Percentiles rank a stretch among this genome's conserved stretches.
phyloP scores from a whole-genome alignment of 768 basidiomycete species.

The Melanogaster broomeanus region DNA sequence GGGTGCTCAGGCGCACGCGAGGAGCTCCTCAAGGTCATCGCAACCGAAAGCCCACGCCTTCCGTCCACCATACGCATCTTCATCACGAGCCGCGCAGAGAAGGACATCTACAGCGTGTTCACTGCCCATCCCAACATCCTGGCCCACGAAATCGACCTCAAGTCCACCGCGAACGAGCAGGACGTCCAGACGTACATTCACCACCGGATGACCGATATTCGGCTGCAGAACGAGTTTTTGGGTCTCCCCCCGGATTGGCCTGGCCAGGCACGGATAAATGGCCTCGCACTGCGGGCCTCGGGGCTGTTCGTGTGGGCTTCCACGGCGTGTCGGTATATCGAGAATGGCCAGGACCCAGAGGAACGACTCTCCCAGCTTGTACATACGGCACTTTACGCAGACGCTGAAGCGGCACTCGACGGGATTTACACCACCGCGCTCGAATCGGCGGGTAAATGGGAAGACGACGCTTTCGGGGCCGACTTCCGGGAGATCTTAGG shows the following conservation, averaged over 20 bases:
- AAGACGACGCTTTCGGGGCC: constrained; percentile 25
- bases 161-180: constrained; percentile 21
- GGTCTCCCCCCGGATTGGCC: constrained; percentile 32
- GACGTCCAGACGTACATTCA: constrained; percentile 29
- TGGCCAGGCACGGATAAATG: constrained; percentile 15
- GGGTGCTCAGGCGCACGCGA: constrained; percentile 20
- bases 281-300: constrained; percentile 28
- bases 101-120: constrained; percentile 24
- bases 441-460: constrained; percentile 31
- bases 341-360: constrained; percentile 30
- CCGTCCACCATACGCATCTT: constrained; percentile 31
- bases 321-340: constrained; percentile 34
- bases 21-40: constrained; percentile 31
- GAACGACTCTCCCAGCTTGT: constrained; percentile 30
- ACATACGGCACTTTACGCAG: constrained; percentile 16
- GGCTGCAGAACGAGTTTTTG: constrained; percentile 27
- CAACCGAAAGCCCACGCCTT: constrained; percentile 16
- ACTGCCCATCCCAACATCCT: constrained; percentile 9
- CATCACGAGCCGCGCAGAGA: constrained; percentile 35
- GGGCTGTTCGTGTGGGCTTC: constrained; percentile 36
- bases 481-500: constrained; percentile 36
- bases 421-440: constrained; percentile 32
- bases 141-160: constrained; percentile 26
- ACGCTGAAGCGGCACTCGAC: constrained; percentile 31
- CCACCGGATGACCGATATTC: constrained; percentile 27